A percentile compares a stretch with the other conserved stretches of the same genome.
These are phyloP conservation scores for Trametes sanguinea DNA, from an alignment of 768 basidiomycete species.

Conservation along the genomic window DNA sequence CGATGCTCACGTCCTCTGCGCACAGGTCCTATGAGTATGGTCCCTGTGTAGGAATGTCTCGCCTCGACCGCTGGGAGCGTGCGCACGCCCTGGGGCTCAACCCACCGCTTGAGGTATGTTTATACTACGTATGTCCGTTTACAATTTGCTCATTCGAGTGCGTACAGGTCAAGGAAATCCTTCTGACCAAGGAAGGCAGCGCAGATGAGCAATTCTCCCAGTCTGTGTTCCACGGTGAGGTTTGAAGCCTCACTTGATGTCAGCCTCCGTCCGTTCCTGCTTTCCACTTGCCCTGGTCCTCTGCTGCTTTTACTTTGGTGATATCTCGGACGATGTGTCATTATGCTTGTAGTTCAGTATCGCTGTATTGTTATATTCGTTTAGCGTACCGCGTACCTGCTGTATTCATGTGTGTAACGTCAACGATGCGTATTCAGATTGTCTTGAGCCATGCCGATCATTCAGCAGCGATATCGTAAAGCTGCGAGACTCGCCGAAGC, in stretches of 20 bases:
- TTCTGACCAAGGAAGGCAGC: conserved; percentile 66
- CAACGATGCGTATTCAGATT: neutral
- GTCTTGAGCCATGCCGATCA: too few species aligned
- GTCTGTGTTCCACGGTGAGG: conserved; percentile 51
- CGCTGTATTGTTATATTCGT: neutral
- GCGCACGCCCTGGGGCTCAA: conserved; percentile 75
- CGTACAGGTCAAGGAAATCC: conserved; percentile 72
- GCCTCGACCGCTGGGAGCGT: conserved; percentile 86
- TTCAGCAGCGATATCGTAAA: too few species aligned
- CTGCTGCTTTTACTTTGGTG: neutral
- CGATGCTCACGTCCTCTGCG: neutral
- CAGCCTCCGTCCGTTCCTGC: neutral
- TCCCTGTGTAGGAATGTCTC: conserved; percentile 75
- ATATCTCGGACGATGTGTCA: neutral
- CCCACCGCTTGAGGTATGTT: conserved; percentile 74
- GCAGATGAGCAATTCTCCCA: conserved; percentile 56
- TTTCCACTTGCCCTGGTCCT: neutral
- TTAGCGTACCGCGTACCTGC: neutral
- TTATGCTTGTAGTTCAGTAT: neutral
- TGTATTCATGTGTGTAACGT: neutral
- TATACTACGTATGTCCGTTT: neutral
- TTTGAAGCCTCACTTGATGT: conserved; percentile 1
- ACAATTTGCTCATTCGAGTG: neutral
- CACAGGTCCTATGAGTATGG: conserved; percentile 76
- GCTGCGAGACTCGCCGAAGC: too few species aligned